These are phyloP conservation scores for Rosa rugosa DNA, from an alignment of 306 rosid species.

Conservation along the genomic window DNA sequence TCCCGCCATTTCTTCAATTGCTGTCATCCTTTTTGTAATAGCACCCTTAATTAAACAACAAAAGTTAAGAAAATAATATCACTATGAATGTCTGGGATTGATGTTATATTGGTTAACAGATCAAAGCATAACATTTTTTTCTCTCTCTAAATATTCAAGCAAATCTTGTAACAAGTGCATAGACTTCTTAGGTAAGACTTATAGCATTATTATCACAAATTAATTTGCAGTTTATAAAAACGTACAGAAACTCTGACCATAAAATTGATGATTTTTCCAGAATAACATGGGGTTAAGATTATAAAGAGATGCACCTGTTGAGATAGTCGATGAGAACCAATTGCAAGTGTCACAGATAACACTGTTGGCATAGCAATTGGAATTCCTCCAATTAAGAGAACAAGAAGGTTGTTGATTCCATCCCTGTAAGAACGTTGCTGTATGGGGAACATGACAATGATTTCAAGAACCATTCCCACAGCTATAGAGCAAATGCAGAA, in stretches of 20 bases:
- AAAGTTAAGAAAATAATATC: constrained; percentile 5
- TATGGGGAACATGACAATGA: constrained; percentile 78
- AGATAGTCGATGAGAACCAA: constrained; percentile 86
- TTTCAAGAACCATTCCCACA: constrained; percentile 82
- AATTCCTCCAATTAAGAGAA: constrained; percentile 89
- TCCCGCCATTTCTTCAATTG: constrained; percentile 96
- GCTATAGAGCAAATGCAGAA: constrained; percentile 94
- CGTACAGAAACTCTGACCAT: not conserved
- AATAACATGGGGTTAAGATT: not conserved
- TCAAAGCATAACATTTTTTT: not conserved
- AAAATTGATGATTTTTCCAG: not conserved
- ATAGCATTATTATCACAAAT: not conserved
- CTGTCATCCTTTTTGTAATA: constrained; percentile 91
- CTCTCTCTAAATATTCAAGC: not conserved
- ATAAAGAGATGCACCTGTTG: constrained; percentile 60
- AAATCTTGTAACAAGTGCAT: constrained; percentile 13
- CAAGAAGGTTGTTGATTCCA: constrained; percentile 92
- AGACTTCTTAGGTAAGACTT: not conserved
- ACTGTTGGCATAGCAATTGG: constrained; percentile 98
- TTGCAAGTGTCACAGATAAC: constrained; percentile 87
- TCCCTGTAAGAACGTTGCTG: constrained; percentile 78
- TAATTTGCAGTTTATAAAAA: not conserved
- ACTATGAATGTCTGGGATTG: constrained; percentile 14
- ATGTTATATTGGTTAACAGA: not conserved
- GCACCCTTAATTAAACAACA: constrained; percentile 57